A percentile compares a stretch with the other conserved stretches of the same genome.
These are phyloP conservation scores for Cymbidium sinense DNA, from an alignment of 106 monocot genomes.

Conservation along the genomic window DNA sequence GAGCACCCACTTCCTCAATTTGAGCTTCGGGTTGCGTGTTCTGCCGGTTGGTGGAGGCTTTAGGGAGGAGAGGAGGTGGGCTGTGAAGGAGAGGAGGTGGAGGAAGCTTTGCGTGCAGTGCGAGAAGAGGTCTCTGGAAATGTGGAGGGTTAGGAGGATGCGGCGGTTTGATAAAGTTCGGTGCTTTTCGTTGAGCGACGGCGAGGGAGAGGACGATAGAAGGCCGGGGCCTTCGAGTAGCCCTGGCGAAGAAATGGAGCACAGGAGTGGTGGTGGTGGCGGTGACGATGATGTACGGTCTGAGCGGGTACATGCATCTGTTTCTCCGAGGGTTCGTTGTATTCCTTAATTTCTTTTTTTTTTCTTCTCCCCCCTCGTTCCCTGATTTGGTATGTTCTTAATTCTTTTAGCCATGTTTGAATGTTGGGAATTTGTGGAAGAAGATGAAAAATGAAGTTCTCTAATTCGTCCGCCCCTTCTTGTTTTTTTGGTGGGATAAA, in stretches of 20 bases:
- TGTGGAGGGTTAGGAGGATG: slow-evolving; percentile 1
- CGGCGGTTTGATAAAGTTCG: slow-evolving; percentile 19
- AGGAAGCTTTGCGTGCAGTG: slow-evolving; percentile 17
- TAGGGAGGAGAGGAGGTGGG: slow-evolving; percentile 7
- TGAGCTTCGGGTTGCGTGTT: slow-evolving; percentile 20
- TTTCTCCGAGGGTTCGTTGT: slow-evolving; percentile 27
- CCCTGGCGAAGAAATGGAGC: slow-evolving; percentile 27
- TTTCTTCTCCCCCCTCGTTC: background rate
- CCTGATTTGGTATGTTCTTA: background rate
- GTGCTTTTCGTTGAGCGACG: slow-evolving; percentile 27
- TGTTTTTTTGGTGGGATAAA: too few relatives aligned
- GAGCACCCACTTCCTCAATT: slow-evolving; percentile 33
- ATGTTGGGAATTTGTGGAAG: too few relatives aligned
- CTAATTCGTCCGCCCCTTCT: too few relatives aligned
- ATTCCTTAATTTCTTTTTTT: background rate
- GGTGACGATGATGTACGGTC: slow-evolving; percentile 22
- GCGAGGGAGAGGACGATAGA: slow-evolving; percentile 21
- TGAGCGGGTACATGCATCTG: slow-evolving; percentile 21
- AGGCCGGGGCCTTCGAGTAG: slow-evolving; percentile 9
- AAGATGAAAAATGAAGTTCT: background rate
- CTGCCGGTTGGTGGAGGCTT: background rate
- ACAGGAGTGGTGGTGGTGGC: slow-evolving; percentile 20
- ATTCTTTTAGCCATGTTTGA: background rate
- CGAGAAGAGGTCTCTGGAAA: background rate
- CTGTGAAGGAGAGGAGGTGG: background rate